Evolutionary conservation across 768 basidiomycete genomes (phyloP).

Genomic region (Russula earlei): DNA sequence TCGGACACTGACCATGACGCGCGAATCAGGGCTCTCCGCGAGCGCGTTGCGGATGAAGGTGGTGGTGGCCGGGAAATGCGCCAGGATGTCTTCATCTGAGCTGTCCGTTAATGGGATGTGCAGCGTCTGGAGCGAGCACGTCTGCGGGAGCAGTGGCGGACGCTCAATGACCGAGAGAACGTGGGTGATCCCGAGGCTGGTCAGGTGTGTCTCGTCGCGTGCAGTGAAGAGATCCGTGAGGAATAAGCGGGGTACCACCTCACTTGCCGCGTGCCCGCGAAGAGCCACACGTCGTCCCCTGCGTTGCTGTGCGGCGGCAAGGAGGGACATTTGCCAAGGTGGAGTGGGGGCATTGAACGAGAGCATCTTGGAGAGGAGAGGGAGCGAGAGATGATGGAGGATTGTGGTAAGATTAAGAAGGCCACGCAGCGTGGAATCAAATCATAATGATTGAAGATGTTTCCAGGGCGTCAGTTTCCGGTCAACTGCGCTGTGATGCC

Average conservation of each 20-base stretch:
- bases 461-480: not conserved
- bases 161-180: conserved; percentile 55
- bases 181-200: conserved; percentile 64
- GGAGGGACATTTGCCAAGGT: conserved; percentile 10
- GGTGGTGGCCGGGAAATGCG: conserved; percentile 40
- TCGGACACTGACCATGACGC: conserved; percentile 37
- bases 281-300: not conserved
- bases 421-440: not conserved
- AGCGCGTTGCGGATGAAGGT: conserved; percentile 44
- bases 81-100: conserved; percentile 32
- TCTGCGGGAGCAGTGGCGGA: conserved; percentile 27
- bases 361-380: conserved; percentile 4
- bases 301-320: conserved; percentile 2
- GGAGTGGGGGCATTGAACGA: conserved; percentile 2
- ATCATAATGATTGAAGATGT: not conserved
- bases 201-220: conserved; percentile 35
- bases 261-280: conserved; percentile 15
- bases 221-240: conserved; percentile 56
- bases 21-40: conserved; percentile 32
- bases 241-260: conserved; percentile 43
- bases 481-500: too few species aligned
- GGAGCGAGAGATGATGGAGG: not conserved
- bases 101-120: conserved; percentile 45
- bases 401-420: not conserved
- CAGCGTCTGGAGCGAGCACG: conserved; percentile 33